Base-by-base conservation (phyloP, 331 rosid genomes). In the Cydonia oblonga region DNA sequence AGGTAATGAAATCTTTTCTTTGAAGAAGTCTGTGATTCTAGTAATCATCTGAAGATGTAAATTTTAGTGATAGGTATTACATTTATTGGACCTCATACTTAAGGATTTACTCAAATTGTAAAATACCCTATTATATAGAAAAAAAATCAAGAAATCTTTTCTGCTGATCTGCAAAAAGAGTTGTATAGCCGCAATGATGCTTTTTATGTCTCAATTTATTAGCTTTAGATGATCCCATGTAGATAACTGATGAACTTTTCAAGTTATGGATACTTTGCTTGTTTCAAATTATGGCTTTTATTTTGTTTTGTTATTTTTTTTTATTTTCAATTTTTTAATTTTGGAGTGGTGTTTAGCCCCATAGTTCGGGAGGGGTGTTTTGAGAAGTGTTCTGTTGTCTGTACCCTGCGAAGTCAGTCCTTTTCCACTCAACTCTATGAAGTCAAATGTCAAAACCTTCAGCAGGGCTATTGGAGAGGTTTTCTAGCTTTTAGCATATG, bases 1-100 rank as follows among this genome's bases (percentile, higher is more conserved):
- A 89, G 98, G 98, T 93, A 12, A 74, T 33, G 78, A 72, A 72
- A 22, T 42, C 28, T 28, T 76, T n/a, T 18, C 56, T 33, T 14
- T 32, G 15, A 22, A 51, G 52, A 67, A 24, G 68, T 51, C 71
- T 44, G 25, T 26, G 70, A 26, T 71, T 53, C 4, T 23, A 62
- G 57, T 67, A 52, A 15, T 38, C 15, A 32, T 61, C 12, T 11
- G 18, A 24, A 14, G 57, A 16, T 32, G 42, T 20, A 4, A 6
- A 32, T 33, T 53, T 38, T 74, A 4, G 13, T 52, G 23, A 2
- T 8, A 8, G 18, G 38, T 38, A 19, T 29, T 30, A 13, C 3
- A 20, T 28, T 28, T 54, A 23, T 70, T 70, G 32, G 29, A 20
- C 44, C 42, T 53, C 59, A 32, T 24, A 22, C 23, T 70, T 12